Evolutionary conservation across 345 rosid genomes (phyloP).

Genomic region (Salix brachista): DNA sequence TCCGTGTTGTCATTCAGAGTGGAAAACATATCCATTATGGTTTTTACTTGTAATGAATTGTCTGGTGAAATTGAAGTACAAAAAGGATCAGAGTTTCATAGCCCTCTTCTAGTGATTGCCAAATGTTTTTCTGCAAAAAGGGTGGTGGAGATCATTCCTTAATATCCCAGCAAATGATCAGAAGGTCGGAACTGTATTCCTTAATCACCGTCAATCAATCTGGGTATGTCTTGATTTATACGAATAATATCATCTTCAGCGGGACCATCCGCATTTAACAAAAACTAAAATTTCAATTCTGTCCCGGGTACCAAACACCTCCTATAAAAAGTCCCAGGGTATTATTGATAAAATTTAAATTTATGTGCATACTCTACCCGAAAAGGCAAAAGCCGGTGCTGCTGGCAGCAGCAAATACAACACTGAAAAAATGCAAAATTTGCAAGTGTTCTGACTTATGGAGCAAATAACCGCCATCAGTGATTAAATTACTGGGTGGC

Average conservation of each 20-base stretch:
- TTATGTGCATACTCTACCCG: slow-evolving; percentile 18
- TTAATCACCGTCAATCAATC: too few relatives aligned
- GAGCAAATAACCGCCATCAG: background rate
- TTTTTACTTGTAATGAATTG: background rate
- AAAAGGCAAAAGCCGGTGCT: slow-evolving; percentile 21
- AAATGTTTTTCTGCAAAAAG: background rate
- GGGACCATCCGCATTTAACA: background rate
- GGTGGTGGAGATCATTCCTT: too few relatives aligned
- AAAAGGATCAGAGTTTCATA: too few relatives aligned
- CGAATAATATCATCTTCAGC: background rate
- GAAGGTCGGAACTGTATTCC: too few relatives aligned
- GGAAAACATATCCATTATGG: background rate
- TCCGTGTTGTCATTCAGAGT: background rate
- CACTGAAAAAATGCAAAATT: slow-evolving; percentile 18
- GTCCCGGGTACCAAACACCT: background rate
- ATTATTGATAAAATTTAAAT: slow-evolving; percentile 18
- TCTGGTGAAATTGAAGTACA: background rate
- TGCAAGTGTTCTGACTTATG: background rate
- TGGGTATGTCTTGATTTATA: background rate
- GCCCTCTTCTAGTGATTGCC: background rate
- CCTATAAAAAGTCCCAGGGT: background rate
- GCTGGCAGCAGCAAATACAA: slow-evolving; percentile 24
- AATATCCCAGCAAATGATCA: background rate
- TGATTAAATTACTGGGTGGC: slow-evolving; percentile 29
- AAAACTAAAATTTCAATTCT: background rate